A percentile compares a stretch with the other conserved stretches of the same genome.
phyloP scores from a whole-genome alignment of 2,329 filamentous ascomycete species.

The Penicillium olsonii region DNA sequence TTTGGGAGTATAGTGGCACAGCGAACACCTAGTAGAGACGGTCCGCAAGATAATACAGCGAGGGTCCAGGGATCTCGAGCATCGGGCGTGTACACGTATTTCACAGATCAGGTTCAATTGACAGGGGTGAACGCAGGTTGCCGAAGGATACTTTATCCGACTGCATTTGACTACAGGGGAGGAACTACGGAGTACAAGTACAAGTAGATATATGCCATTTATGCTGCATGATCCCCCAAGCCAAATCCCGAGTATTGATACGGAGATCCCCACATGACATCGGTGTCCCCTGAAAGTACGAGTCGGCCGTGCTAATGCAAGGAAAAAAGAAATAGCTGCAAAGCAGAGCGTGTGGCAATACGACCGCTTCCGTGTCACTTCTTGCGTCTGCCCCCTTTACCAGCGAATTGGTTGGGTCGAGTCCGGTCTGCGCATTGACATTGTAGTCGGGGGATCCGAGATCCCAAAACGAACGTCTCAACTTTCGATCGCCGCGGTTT shows the following conservation, averaged over 20 bases:
- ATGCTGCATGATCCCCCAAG: constrained; percentile 4
- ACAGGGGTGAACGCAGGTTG: constrained; percentile 2
- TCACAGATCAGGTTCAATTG: background rate
- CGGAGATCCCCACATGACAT: constrained; percentile 11
- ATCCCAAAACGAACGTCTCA: constrained; percentile 7
- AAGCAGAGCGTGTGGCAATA: constrained; percentile 24
- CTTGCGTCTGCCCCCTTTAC: constrained; percentile 14
- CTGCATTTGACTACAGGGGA: background rate
- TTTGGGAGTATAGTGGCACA: background rate
- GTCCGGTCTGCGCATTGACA: constrained; percentile 13
- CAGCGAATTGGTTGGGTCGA: constrained; percentile 8
- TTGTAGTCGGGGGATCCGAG: constrained; percentile 5
- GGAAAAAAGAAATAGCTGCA: constrained; percentile 22
- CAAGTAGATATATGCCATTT: constrained; percentile 10
- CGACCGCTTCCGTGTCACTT: constrained; percentile 15
- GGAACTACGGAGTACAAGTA: background rate
- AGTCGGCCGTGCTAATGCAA: constrained; percentile 22
- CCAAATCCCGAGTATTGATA: constrained; percentile 8
- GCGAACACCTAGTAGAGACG: background rate
- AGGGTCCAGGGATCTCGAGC: background rate
- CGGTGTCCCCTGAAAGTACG: constrained; percentile 6
- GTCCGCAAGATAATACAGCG: background rate
- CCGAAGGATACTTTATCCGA: constrained; percentile 16
- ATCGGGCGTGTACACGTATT: background rate
- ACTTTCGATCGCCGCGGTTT: background rate